Base-by-base conservation (phyloP, 2,329 filamentous ascomycete genomes). In the Colletotrichum filicis region DNA sequence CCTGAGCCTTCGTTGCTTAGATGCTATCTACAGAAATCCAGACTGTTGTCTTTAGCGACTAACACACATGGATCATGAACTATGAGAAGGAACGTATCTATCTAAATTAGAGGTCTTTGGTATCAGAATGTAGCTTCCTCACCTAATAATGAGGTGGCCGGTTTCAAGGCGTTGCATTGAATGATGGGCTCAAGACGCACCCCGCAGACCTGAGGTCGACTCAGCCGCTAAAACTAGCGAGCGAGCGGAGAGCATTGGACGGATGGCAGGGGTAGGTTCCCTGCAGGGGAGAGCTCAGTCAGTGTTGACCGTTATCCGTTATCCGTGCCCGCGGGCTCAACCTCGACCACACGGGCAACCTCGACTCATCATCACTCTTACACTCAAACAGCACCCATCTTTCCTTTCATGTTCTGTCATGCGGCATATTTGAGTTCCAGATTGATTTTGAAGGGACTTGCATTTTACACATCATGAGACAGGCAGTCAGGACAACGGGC, bases 381-480 rank as follows among this genome's bases (percentile, higher is more conserved):
- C 46, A 32, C n/a, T n/a, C 19, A 12, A 24, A 28, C 46, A 56
- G n/a, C 52, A 22, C 46, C 28, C 37, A 42, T n/a, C 14, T 28
- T 28, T 58, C 26, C 52, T 53, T 64, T 61, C 4, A 8, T 19
- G 49, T 46, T 67, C n/a, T 64, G 4, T 12, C 22, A 70, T 73
- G 70, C 60, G 49, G 55, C 32, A 28, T 26, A 56, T 46, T 46
- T 61, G 26, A 32, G 49, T 28, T 14, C 42, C 67, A 26, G 16
- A 42, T 57, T 57, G 55, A 66, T 26, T 59, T 59, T 46, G 16
- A 22, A 52, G 52, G 30, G 19, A 22, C 3, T 49, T 49, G 7
- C 26, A 59, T 42, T 28, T 32, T 46, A 59, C n/a, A 63, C 56
- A 52, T n/a, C 30, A 74, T 74, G 71, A 67, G 49, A 30, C 68